Base-by-base conservation (phyloP, 2,329 filamentous ascomycete species). In the Chaetomium strumarium region DNA sequence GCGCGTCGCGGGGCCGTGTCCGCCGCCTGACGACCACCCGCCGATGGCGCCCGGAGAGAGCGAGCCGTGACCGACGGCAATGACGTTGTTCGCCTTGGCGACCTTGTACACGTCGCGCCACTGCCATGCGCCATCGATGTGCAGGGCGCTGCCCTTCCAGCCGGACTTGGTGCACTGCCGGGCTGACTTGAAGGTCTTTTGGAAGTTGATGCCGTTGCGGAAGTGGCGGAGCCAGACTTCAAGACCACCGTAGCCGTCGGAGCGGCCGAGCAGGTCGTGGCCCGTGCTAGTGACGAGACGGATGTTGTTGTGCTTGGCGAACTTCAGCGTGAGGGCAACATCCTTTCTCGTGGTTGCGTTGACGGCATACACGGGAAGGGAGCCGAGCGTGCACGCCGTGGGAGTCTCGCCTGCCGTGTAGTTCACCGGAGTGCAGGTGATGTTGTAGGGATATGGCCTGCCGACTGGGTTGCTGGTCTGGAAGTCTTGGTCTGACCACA, bases 21-120 rank as follows among this genome's bases (percentile, higher is more conserved):
- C 80, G 14, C 77, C 79, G 2, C 77, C 79, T 61, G 77, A 73
- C 0, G 68, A 72, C 58, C 77, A 84, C 1, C 79, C 79, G 16
- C 80, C 80, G 0, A 75, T 73, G 10, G 78, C 55, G 2, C 77
- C 78, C 2, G 81, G 77, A 0, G 72, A 75, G 1, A 72, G 64
- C 57, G 75, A 77, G 37, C 72, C 69, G 0, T 78, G 78, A 8
- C 70, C 71, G 1, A 81, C 68, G 2, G 77, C 67, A 2, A 70
- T 63, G 3, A 76, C 58, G 14, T 74, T 71, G 39, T 66, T 46
- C 0, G 58, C 56, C 24, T 69, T 51, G 1, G 74, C 74, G 6
- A 68, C 65, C 17, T 62, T 55, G 40, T 72, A 67, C 0, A 67
- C 68, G 24, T 80, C 74, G 5, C 52, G 37, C 53, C 53, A 55